Conservation (phyloP, 2,329 filamentous ascomycete species). For the Phialocephala subalpina region DNA sequence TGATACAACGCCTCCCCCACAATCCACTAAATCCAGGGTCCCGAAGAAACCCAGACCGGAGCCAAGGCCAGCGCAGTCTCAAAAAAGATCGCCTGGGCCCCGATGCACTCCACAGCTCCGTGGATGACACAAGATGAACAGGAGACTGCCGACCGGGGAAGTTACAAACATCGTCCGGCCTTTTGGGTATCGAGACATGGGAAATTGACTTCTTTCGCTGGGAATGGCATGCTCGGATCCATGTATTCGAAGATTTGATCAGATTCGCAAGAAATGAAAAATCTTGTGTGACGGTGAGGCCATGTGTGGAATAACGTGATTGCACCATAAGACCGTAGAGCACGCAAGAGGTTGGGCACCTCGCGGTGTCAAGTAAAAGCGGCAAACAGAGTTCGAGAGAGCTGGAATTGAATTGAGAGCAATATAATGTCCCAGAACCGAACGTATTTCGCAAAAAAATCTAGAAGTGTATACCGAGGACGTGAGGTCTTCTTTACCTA, state of each 20-base stretch:
- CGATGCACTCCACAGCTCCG: neutral
- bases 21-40: conserved; percentile 5
- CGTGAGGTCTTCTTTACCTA: no score
- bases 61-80: neutral
- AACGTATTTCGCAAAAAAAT: no score
- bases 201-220: neutral
- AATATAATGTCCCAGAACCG: no score
- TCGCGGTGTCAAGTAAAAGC: no score
- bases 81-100: neutral
- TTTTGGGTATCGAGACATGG: neutral
- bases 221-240: neutral
- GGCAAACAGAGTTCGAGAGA: no score
- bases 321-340: neutral
- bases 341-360: conserved; percentile 5
- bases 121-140: neutral
- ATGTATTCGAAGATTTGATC: neutral
- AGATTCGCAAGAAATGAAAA: neutral
- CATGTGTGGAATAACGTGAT: neutral
- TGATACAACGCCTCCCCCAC: conserved; percentile 3
- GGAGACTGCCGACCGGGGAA: neutral
- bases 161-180: neutral
- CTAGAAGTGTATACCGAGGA: no score
- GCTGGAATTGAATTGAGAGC: no score
- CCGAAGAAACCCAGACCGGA: no score
- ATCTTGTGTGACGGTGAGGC: neutral